A percentile compares a stretch with the other conserved stretches of the same genome.
These are phyloP conservation scores for Cercospora sesami DNA, from an alignment of 2,329 filamentous ascomycete genomes.

Conservation along the genomic window DNA sequence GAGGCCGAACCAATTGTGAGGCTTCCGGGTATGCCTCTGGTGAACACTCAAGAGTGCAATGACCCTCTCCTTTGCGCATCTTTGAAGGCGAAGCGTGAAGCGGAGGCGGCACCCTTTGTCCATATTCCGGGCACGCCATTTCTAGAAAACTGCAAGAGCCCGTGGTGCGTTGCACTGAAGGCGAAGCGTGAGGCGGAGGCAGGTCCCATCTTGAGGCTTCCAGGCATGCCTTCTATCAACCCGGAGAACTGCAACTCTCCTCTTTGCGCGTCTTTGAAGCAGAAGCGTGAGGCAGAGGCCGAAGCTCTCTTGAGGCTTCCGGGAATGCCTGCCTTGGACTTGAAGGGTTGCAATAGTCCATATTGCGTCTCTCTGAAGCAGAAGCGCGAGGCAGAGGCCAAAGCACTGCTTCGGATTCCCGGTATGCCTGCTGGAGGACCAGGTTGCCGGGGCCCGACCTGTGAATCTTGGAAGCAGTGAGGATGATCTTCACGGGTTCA, in stretches of 20 bases:
- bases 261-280: not conserved
- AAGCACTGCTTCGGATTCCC: not conserved
- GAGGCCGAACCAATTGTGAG: not conserved
- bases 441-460: not conserved
- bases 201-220: not conserved
- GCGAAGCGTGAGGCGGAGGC: not conserved
- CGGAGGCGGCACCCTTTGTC: not conserved
- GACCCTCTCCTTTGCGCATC: not conserved
- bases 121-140: not conserved
- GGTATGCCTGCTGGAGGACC: not conserved
- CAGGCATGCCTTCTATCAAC: not conserved
- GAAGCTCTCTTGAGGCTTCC: not conserved
- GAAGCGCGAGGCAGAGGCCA: not conserved
- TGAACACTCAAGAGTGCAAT: not conserved
- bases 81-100: not conserved
- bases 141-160: not conserved
- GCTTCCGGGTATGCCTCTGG: not conserved
- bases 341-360: not conserved
- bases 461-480: not conserved
- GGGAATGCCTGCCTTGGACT: not conserved
- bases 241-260: not conserved
- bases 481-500: not conserved
- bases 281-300: not conserved
- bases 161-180: not conserved
- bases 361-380: not conserved